A percentile compares a stretch with the other conserved stretches of the same genome.
phyloP scores from a whole-genome alignment of 192 early-diverging fungal species.

The Entomortierella lignicola region DNA sequence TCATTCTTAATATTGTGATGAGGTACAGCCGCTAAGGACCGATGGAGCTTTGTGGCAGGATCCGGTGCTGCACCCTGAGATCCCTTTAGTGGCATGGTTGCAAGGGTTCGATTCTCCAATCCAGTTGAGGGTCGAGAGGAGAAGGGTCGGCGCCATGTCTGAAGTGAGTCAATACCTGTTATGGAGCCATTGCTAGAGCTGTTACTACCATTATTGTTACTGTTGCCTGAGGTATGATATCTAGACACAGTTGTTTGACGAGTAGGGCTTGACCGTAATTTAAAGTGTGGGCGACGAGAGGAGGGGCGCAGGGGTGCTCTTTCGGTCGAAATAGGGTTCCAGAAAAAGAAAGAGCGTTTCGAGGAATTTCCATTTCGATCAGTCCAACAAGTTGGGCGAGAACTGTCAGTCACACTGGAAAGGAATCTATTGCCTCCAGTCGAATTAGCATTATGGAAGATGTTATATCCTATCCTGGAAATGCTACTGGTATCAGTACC shows the following conservation, averaged over 20 bases:
- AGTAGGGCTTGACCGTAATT: not conserved
- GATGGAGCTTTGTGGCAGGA: constrained; percentile 22
- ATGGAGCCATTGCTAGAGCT: not conserved
- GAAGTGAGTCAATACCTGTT: constrained; percentile 12
- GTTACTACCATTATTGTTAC: not conserved
- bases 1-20: constrained; percentile 55
- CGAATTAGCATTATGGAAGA: no score
- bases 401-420: not conserved
- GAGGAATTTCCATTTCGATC: constrained; percentile 38
- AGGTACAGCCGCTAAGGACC: constrained; percentile 35
- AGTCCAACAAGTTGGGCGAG: not conserved
- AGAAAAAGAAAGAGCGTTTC: constrained; percentile 3
- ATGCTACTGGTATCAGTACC: not conserved
- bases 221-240: constrained; percentile 12
- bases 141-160: constrained; percentile 46
- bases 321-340: constrained; percentile 3
- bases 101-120: constrained; percentile 16
- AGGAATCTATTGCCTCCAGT: not conserved
- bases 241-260: constrained; percentile 1
- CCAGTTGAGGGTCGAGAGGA: not conserved
- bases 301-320: not conserved
- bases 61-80: constrained; percentile 9
- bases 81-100: constrained; percentile 39
- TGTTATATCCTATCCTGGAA: no score
- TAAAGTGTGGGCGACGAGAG: not conserved